These are phyloP conservation scores for Petunia axillaris DNA, from an alignment of 257 asterid species.

Conservation along the genomic window DNA sequence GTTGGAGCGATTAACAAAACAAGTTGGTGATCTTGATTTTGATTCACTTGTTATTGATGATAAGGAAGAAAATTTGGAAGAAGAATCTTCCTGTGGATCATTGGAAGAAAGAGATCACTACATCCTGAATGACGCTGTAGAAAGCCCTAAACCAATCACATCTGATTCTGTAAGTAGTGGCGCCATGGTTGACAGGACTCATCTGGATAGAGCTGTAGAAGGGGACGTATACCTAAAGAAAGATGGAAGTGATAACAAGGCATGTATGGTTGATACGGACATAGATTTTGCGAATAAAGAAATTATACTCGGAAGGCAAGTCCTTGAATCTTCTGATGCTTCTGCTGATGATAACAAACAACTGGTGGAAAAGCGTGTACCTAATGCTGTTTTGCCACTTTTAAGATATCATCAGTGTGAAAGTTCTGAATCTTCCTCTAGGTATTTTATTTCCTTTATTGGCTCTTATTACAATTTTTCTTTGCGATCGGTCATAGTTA, in stretches of 20 bases:
- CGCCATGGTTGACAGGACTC: conserved; percentile 42
- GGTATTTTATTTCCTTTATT: conserved; percentile 50
- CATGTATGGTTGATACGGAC: conserved; percentile 42
- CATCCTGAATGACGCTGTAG: conserved; percentile 47
- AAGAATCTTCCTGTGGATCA: conserved; percentile 42
- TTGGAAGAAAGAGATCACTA: conserved; percentile 47
- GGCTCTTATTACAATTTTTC: conserved; percentile 23
- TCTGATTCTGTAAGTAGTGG: conserved; percentile 47
- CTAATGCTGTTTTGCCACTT: conserved; percentile 61
- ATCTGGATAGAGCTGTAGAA: conserved; percentile 46
- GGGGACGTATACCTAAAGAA: conserved; percentile 41
- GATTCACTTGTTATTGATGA: conserved; percentile 51
- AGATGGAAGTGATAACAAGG: conserved; percentile 39
- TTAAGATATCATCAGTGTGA: conserved; percentile 71
- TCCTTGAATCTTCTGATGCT: conserved; percentile 41
- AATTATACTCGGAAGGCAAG: conserved; percentile 32
- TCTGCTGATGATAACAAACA: conserved; percentile 48
- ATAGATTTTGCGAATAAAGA: conserved; percentile 47
- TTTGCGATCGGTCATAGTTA: conserved; percentile 19
- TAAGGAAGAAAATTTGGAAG: conserved; percentile 52
- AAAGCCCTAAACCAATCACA: conserved; percentile 50
- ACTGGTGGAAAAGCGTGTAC: conserved; percentile 53
- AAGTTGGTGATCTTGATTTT: conserved; percentile 62
- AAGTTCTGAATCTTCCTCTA: conserved; percentile 85
- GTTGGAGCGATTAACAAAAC: conserved; percentile 78